A percentile compares a stretch with the other conserved stretches of the same genome.
Evolutionary conservation across 2,329 filamentous ascomycete genomes (phyloP).

Genomic region (Colletotrichum neosansevieriae): DNA sequence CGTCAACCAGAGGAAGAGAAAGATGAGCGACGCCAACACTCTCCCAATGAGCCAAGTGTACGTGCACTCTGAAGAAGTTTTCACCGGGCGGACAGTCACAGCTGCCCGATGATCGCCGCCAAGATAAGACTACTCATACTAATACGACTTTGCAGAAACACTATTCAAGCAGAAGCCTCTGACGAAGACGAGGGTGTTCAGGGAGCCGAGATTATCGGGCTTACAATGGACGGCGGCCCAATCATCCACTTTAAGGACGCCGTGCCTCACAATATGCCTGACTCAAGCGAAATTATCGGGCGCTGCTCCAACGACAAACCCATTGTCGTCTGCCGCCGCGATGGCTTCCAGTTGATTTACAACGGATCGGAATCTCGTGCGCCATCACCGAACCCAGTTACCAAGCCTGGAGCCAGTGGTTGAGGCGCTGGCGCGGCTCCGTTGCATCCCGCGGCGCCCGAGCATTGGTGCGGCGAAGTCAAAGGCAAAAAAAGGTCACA

Average conservation of each 20-base stretch:
- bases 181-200: slow-evolving; percentile 47
- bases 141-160: slow-evolving; percentile 49
- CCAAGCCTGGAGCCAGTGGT: slow-evolving; percentile 19
- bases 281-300: slow-evolving; percentile 53
- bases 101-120: slow-evolving; percentile 36
- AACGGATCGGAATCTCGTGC: slow-evolving; percentile 30
- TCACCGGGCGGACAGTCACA: neutral
- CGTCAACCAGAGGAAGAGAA: slow-evolving; percentile 41
- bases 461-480: slow-evolving; percentile 39
- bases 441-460: slow-evolving; percentile 30
- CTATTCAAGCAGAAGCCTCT: slow-evolving; percentile 47
- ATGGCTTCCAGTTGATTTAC: slow-evolving; percentile 50
- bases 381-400: slow-evolving; percentile 33
- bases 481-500: slow-evolving; percentile 29
- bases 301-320: slow-evolving; percentile 50
- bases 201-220: slow-evolving; percentile 55
- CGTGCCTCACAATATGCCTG: slow-evolving; percentile 47
- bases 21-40: slow-evolving; percentile 43
- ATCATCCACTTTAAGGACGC: slow-evolving; percentile 59
- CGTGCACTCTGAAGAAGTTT: slow-evolving; percentile 41
- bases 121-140: slow-evolving; percentile 39
- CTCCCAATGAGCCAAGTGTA: slow-evolving; percentile 60
- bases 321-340: slow-evolving; percentile 54
- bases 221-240: slow-evolving; percentile 59
- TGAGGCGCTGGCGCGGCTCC: slow-evolving; percentile 26